These are phyloP conservation scores for Tricholoma hemisulphureum DNA, from an alignment of 768 basidiomycete genomes.

Conservation along the genomic window DNA sequence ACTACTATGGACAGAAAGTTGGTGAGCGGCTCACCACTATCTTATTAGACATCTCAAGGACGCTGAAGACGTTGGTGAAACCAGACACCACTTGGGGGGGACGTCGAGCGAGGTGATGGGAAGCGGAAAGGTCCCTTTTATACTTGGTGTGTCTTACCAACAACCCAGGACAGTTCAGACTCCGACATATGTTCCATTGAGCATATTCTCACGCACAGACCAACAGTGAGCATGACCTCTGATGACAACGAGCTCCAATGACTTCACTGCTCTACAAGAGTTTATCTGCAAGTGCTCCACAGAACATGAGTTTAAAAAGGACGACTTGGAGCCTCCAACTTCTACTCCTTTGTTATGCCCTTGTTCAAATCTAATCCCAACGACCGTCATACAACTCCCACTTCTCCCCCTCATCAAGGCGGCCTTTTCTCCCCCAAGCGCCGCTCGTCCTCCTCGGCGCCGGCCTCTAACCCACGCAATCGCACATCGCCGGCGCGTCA, in stretches of 20 bases:
- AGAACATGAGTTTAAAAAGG: too few species aligned
- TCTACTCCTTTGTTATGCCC: conserved; percentile 14
- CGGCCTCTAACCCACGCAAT: too few species aligned
- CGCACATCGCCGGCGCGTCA: background rate
- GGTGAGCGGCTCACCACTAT: conserved; percentile 93
- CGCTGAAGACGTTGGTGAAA: conserved; percentile 27
- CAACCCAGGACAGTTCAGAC: conserved; percentile 45
- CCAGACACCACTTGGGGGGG: conserved; percentile 36
- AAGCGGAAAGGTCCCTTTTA: conserved; percentile 47
- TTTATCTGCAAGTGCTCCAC: too few species aligned
- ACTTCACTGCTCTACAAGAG: too few species aligned
- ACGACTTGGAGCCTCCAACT: background rate
- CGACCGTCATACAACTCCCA: background rate
- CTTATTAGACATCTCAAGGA: conserved; percentile 84
- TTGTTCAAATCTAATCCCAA: conserved; percentile 19
- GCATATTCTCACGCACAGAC: conserved; percentile 45
- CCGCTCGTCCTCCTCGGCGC: conserved; percentile 16
- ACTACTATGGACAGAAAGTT: conserved; percentile 56
- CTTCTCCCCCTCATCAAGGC: conserved; percentile 22
- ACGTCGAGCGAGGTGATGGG: conserved; percentile 41
- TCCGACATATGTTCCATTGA: conserved; percentile 34
- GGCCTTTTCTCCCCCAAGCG: conserved; percentile 26
- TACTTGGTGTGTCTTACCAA: conserved; percentile 44
- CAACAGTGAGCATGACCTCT: conserved; percentile 13
- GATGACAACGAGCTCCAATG: background rate